These are phyloP conservation scores for Didymella segeticola DNA, from an alignment of 2,329 filamentous ascomycete species.

Conservation along the genomic window DNA sequence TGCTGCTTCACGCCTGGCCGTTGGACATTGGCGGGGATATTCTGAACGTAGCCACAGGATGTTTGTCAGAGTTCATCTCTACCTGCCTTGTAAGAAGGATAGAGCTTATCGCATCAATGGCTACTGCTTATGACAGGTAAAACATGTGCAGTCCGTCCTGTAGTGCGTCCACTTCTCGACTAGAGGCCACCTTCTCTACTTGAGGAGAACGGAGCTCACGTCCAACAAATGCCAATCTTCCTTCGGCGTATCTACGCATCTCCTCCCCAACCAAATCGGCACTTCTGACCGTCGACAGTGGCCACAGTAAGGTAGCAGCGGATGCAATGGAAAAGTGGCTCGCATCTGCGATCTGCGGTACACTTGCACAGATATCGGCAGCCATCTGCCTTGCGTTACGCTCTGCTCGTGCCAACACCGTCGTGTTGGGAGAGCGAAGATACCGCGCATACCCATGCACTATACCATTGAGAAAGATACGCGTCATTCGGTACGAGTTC, in stretches of 20 bases:
- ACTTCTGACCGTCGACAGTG: conserved; percentile 15
- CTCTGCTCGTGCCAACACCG: not conserved
- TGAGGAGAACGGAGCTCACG: conserved; percentile 17
- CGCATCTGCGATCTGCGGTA: conserved; percentile 14
- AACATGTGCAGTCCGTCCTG: conserved; percentile 21
- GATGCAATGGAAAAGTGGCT: conserved; percentile 1
- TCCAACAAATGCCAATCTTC: conserved; percentile 13
- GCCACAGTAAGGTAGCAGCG: conserved; percentile 16
- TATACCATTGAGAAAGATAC: conserved; percentile 25
- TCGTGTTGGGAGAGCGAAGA: not conserved
- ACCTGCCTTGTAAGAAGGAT: not conserved
- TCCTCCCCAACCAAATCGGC: conserved; percentile 3
- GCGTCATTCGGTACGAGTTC: conserved; percentile 29
- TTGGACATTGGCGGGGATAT: not conserved
- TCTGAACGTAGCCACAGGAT: not conserved
- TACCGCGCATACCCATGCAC: conserved; percentile 1
- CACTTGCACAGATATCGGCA: conserved; percentile 18
- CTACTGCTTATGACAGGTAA: conserved; percentile 4
- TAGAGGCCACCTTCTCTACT: conserved; percentile 10
- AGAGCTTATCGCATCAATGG: too few relatives aligned
- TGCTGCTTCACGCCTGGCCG: not conserved
- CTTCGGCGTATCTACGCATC: conserved; percentile 5
- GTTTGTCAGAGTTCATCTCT: not conserved
- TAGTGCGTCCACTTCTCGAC: conserved; percentile 14
- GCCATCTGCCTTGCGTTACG: conserved; percentile 10